Evolutionary conservation across 2,329 filamentous ascomycete species (phyloP).

Genomic region (Penicillium aurantiogriseum): DNA sequence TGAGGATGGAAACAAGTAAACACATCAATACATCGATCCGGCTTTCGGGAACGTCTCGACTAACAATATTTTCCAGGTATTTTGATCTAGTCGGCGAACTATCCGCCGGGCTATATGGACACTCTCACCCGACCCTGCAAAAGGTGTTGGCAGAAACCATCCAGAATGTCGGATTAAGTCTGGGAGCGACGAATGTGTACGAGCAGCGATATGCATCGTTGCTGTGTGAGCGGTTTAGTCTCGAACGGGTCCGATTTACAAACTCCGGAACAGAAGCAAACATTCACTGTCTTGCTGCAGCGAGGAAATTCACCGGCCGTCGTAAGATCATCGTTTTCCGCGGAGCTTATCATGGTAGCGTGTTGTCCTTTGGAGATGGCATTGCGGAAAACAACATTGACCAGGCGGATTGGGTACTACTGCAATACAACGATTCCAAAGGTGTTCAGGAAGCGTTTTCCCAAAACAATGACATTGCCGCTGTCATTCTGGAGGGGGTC

Average conservation of each 20-base stretch:
- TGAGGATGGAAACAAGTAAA: slow-evolving; percentile 19
- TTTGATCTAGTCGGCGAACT: slow-evolving; percentile 63
- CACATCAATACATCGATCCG: too few relatives aligned
- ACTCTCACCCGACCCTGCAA: slow-evolving; percentile 58
- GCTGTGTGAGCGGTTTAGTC: slow-evolving; percentile 54
- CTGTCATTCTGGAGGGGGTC: slow-evolving; percentile 66
- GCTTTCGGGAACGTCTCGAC: background rate
- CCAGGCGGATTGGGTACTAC: slow-evolving; percentile 59
- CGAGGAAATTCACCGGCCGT: slow-evolving; percentile 49
- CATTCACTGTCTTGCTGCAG: slow-evolving; percentile 57
- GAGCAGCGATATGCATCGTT: slow-evolving; percentile 54
- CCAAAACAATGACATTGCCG: slow-evolving; percentile 47
- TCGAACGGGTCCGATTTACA: slow-evolving; percentile 58
- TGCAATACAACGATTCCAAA: slow-evolving; percentile 60
- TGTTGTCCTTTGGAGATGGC: slow-evolving; percentile 45
- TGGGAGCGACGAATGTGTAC: slow-evolving; percentile 53
- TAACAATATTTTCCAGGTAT: slow-evolving; percentile 37
- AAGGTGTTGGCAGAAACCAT: slow-evolving; percentile 50
- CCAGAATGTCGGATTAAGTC: slow-evolving; percentile 50
- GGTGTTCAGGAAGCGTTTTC: slow-evolving; percentile 36
- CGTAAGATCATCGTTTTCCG: slow-evolving; percentile 48
- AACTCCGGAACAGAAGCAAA: slow-evolving; percentile 68
- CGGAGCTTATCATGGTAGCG: slow-evolving; percentile 56
- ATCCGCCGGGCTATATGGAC: slow-evolving; percentile 65
- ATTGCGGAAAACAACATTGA: slow-evolving; percentile 32